Base-by-base conservation (phyloP, 352 stramenopile genomes). In the Phytophthora pseudosyringae region DNA sequence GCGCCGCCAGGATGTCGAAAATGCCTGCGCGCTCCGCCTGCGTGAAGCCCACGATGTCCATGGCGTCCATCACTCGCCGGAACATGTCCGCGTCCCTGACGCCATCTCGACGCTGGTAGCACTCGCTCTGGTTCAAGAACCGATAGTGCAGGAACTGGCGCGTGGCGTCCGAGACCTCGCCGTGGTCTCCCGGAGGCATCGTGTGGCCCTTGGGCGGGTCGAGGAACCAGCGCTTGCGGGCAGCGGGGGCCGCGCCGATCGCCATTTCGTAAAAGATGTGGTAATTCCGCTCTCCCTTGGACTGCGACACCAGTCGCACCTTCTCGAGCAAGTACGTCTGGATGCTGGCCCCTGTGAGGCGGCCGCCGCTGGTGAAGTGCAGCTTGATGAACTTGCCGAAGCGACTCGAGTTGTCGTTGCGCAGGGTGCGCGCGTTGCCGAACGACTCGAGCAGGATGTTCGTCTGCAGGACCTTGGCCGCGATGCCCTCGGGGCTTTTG, bases 281-380 rank as follows among this genome's bases (percentile, higher is more conserved):
- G 64, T 94, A 96, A 69, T 93, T 95, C 39, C 89, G 74, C 64
- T 96, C 89, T 26, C 82, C 83, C 12, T 80, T 80, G 32, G 83
- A 88, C 74, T 95, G 87, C 28, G 83, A 95, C 16, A 95, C 83
- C 16, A 97, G 69, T 0, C 91, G 86, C 16, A 97, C 89, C 72
- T 98, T 99, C 69, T 99, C 96, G 33, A 98, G 78, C 29, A 99
- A 75, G 69, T 99, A 99, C 2, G 89, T 98, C 66, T 96, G 86
- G 52, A 98, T 97, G 43, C 77, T 91, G 25, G 90, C 91, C 38
- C 91, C 89, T 9, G 84, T 87, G 47, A 97, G 78, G 36, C 78
- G 54, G 16, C 89, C 89, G 31, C 71, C 65, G 28, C 78, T 81
- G 12, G 84, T 90, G 62, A 97, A 97, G 43, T 96, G 83, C 59